These are phyloP conservation scores for Eutrema heterophyllum DNA, from an alignment of 345 rosid species.

Conservation along the genomic window DNA sequence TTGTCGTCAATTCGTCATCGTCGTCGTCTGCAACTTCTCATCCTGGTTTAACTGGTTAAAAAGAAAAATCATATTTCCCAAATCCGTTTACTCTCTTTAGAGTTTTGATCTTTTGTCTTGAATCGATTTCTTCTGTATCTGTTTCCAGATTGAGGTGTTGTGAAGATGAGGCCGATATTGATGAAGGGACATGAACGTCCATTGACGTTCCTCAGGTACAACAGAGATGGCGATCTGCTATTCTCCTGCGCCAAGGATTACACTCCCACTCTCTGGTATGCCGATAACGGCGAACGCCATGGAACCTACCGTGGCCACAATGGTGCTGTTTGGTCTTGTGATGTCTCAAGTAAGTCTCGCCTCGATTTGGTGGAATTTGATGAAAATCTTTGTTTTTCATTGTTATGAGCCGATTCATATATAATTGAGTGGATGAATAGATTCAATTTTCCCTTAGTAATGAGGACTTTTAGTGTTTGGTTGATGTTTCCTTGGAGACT, in stretches of 20 bases:
- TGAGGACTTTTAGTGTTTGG: background rate
- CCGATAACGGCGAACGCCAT: conserved; percentile 89
- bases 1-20: too few relatives aligned
- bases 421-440: background rate
- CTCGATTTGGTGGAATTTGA: background rate
- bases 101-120: background rate
- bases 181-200: conserved; percentile 99
- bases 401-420: background rate
- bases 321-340: conserved; percentile 97
- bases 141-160: background rate
- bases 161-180: conserved; percentile 82
- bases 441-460: background rate
- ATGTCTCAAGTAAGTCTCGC: conserved; percentile 56
- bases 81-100: background rate
- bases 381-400: background rate
- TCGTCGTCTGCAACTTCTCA: background rate
- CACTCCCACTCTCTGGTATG: conserved; percentile 92
- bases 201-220: conserved; percentile 79
- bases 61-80: background rate
- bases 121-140: background rate
- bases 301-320: conserved; percentile 99
- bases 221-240: conserved; percentile 86
- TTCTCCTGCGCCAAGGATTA: conserved; percentile 98
- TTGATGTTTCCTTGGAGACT: background rate
- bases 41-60: background rate